Evolutionary conservation across 495 filamentous ascomycete species (phyloP).

Genomic region (Penicillium cosmopolitanum): DNA sequence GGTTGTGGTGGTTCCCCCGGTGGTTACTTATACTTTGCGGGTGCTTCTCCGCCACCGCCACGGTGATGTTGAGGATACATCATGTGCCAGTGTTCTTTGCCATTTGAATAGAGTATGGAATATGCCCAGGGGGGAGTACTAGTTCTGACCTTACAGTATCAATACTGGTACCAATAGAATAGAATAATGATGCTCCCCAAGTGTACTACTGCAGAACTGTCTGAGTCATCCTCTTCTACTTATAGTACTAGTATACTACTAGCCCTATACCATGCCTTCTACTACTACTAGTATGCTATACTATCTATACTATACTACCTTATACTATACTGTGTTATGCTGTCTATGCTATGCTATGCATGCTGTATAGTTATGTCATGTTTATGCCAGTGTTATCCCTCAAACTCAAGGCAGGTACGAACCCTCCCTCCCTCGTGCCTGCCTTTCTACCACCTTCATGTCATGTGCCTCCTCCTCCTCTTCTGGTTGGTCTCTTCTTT

Average conservation of each 20-base stretch:
- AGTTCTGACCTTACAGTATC: neutral
- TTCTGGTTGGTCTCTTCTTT: neutral
- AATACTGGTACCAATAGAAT: neutral
- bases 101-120: too few relatives aligned
- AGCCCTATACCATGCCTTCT: too few relatives aligned
- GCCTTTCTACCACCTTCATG: neutral
- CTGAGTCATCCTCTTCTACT: too few relatives aligned
- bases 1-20: neutral
- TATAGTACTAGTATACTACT: too few relatives aligned
- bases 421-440: neutral
- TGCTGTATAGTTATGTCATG: neutral
- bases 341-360: neutral
- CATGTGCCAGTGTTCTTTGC: neutral
- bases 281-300: too few relatives aligned
- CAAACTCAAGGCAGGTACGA: neutral
- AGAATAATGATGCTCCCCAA: too few relatives aligned
- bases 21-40: neutral
- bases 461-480: neutral
- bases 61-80: slow-evolving; percentile 1
- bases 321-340: neutral
- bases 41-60: neutral
- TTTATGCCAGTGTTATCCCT: too few relatives aligned
- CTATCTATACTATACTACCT: neutral
- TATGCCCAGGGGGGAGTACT: neutral
- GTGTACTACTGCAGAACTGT: too few relatives aligned